These are phyloP conservation scores for Leccinum subatratum DNA, from an alignment of 1,284 basidiomycete species.

Conservation along the genomic window DNA sequence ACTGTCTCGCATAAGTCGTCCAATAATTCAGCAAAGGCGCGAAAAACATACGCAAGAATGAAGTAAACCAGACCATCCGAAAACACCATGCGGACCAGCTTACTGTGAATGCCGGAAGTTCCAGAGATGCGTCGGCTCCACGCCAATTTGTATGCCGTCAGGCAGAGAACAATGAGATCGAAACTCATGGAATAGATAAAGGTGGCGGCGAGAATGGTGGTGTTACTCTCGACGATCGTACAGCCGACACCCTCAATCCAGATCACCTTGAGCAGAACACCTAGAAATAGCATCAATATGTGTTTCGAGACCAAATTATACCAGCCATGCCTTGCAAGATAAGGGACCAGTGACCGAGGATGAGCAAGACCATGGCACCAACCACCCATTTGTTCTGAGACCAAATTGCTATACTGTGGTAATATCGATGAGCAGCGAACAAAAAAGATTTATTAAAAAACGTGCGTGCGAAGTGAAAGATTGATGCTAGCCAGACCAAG, in stretches of 20 bases:
- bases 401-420: conserved; percentile 33
- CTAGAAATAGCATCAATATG: conserved; percentile 21
- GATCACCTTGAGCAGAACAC: conserved; percentile 37
- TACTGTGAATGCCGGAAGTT: conserved; percentile 18
- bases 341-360: conserved; percentile 35
- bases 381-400: conserved; percentile 33
- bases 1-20: conserved; percentile 12
- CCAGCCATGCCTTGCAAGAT: conserved; percentile 27
- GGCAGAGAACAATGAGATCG: conserved; percentile 41
- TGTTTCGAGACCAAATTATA: neutral
- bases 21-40: neutral
- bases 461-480: conserved; percentile 33
- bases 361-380: conserved; percentile 27
- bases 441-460: neutral
- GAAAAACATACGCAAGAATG: conserved; percentile 29
- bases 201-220: conserved; percentile 38
- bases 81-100: conserved; percentile 32
- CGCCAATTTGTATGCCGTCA: conserved; percentile 37
- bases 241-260: conserved; percentile 37
- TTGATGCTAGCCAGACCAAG: conserved; percentile 35
- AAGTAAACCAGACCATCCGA: conserved; percentile 34
- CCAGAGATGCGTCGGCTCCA: conserved; percentile 25
- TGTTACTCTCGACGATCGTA: conserved; percentile 36
- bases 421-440: conserved; percentile 1
- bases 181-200: conserved; percentile 49